Conservation (phyloP, 495 filamentous ascomycete genomes). For the Neurospora pannonica region DNA sequence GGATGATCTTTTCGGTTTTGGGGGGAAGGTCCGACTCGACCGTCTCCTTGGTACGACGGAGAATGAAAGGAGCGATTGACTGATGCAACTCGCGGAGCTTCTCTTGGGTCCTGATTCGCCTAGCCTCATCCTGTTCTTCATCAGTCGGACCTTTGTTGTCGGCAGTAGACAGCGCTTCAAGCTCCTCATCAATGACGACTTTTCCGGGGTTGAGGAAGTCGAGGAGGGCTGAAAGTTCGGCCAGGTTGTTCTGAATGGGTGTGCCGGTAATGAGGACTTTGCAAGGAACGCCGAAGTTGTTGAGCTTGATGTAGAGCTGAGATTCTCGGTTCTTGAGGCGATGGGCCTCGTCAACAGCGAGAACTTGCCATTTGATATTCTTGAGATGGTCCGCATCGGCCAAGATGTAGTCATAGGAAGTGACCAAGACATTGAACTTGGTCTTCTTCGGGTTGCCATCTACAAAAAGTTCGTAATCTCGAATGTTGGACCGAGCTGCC, state of each 20-base stretch:
- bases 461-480: slow-evolving; percentile 77
- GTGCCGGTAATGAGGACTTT: slow-evolving; percentile 93
- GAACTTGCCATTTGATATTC: slow-evolving; percentile 92
- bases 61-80: slow-evolving; percentile 78
- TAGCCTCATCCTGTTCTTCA: slow-evolving; percentile 26
- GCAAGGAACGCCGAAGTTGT: slow-evolving; percentile 74
- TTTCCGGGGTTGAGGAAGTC: slow-evolving; percentile 92
- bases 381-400: slow-evolving; percentile 67
- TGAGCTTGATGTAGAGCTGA: slow-evolving; percentile 75
- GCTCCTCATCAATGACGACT: slow-evolving; percentile 76
- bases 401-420: slow-evolving; percentile 91
- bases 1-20: slow-evolving; percentile 97
- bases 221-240: slow-evolving; percentile 82
- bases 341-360: slow-evolving; percentile 94
- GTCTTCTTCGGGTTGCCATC: slow-evolving; percentile 73
- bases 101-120: slow-evolving; percentile 22
- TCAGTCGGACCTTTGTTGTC: slow-evolving; percentile 28
- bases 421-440: slow-evolving; percentile 92
- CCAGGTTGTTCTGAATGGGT: slow-evolving; percentile 92
- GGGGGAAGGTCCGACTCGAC: slow-evolving; percentile 93
- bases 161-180: slow-evolving; percentile 49
- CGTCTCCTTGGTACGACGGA: slow-evolving; percentile 93
- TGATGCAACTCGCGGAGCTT: slow-evolving; percentile 56
- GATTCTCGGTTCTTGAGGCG: slow-evolving; percentile 93
- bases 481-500: slow-evolving; percentile 68